Percentiles rank a stretch among this genome's conserved stretches.
These are phyloP conservation scores for Sarocladium strictum DNA, from an alignment of 2,329 filamentous ascomycete genomes.

Conservation along the genomic window DNA sequence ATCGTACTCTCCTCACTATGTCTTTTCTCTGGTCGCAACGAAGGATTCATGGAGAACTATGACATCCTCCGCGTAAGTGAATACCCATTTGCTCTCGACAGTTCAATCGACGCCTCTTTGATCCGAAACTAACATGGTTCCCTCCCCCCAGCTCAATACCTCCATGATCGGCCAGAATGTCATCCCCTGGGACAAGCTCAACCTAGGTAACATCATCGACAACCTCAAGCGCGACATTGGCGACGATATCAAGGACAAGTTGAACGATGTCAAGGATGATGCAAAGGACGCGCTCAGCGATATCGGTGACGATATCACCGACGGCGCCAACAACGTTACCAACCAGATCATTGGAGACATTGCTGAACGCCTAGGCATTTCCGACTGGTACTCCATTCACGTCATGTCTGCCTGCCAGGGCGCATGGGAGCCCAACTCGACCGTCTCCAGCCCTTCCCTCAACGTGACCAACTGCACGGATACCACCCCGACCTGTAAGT, in stretches of 20 bases:
- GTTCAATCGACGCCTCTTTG: neutral
- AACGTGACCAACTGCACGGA: slow-evolving; percentile 40
- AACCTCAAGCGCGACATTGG: slow-evolving; percentile 13
- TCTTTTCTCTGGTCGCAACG: slow-evolving; percentile 33
- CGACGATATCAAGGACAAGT: slow-evolving; percentile 22
- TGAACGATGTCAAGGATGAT: slow-evolving; percentile 25
- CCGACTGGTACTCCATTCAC: slow-evolving; percentile 47
- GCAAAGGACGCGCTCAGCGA: slow-evolving; percentile 33
- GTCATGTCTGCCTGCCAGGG: slow-evolving; percentile 42
- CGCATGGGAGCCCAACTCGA: slow-evolving; percentile 37
- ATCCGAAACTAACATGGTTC: neutral
- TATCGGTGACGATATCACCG: slow-evolving; percentile 30
- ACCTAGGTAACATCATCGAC: slow-evolving; percentile 6
- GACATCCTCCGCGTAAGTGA: slow-evolving; percentile 30
- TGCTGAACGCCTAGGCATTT: slow-evolving; percentile 37
- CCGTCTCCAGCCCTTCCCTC: slow-evolving; percentile 27
- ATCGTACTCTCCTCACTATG: slow-evolving; percentile 33
- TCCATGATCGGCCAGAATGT: slow-evolving; percentile 32
- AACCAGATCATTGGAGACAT: slow-evolving; percentile 34
- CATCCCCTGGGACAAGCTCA: slow-evolving; percentile 10
- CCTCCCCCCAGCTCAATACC: slow-evolving; percentile 28
- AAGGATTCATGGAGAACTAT: slow-evolving; percentile 38
- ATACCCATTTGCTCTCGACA: neutral
- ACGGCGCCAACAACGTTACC: slow-evolving; percentile 32
- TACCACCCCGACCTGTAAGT: slow-evolving; percentile 32